A percentile compares a stretch with the other conserved stretches of the same genome.
Conservation (phyloP, 192 early-diverging fungal genomes). For the Coemansia sp. region DNA sequence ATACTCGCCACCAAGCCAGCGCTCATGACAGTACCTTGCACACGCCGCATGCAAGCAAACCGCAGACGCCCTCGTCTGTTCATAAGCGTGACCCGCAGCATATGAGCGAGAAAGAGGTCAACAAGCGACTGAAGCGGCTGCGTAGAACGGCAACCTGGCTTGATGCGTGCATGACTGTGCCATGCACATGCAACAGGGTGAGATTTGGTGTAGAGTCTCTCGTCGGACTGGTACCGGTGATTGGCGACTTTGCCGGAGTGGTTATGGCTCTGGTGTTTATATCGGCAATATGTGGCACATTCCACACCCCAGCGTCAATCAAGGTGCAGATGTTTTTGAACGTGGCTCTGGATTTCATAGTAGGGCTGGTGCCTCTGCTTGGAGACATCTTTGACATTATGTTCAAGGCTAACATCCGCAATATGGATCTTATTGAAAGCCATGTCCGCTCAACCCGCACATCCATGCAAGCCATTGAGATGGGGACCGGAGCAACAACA, state of each 20-base stretch:
- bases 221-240: constrained; percentile 41
- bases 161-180: constrained; percentile 25
- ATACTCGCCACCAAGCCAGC: too few relatives aligned
- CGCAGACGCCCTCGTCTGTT: background rate
- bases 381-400: constrained; percentile 47
- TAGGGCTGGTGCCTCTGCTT: constrained; percentile 47
- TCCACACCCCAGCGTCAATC: constrained; percentile 31
- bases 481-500: background rate
- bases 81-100: constrained; percentile 28
- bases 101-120: constrained; percentile 14
- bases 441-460: constrained; percentile 19
- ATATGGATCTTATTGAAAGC: constrained; percentile 32
- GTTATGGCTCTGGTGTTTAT: constrained; percentile 32
- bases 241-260: constrained; percentile 45
- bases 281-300: constrained; percentile 18
- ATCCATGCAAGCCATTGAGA: constrained; percentile 12
- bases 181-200: constrained; percentile 34
- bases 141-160: constrained; percentile 20
- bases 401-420: constrained; percentile 53
- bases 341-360: constrained; percentile 39
- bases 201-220: constrained; percentile 47
- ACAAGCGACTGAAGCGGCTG: constrained; percentile 30
- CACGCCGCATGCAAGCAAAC: background rate
- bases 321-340: constrained; percentile 47
- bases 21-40: too few relatives aligned